Evolutionary conservation across 1,139 yeast genomes (phyloP), one percentile per base, ranked within the genome.

Genomic region (Debaryomyces singareniensis): DNA sequence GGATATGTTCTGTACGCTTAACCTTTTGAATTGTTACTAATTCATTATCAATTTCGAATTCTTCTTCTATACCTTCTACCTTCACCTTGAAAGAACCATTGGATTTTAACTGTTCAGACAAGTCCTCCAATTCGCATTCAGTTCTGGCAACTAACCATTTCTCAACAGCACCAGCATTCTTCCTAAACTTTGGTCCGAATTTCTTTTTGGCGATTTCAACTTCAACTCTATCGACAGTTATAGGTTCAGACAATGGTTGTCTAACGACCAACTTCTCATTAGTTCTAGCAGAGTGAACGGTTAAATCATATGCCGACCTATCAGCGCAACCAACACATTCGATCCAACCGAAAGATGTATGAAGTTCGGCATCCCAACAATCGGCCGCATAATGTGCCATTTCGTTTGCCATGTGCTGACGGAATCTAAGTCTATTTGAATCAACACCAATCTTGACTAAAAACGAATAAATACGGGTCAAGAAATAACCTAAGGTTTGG

Each of bases 241-340:
- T 55, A 38, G 99, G 98, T 54, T 76, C 81, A 30, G 83, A 78
- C 45, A 91, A 73, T 33, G 85, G 73, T 66, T 93, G 84, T 71
- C 97, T 84, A 29, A 91, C 98, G 36, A 87, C 89, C 51, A 93
- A 71, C 61, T 86, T 87, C 63, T 86, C 96, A 60, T 87, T 87
- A 37, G 98, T 93, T 61, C 86, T 82, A 35, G 94, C 93, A 29
- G 97, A 65, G 55, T 93, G 99, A 35, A 93, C 98, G 31, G 91
- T 75, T 60, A 93, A 76, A 64, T 93, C 99, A 56, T 87, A 93
- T 27, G 99, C 99, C 29, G 96, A 85, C 68, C 99, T 80, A 62
- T 93, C 99, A 40, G 99, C 99, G 69, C 98, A 91, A 45, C 99
- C 99, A 53, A 91, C 97, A 78, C 98, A 91, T 67, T 93, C 99